phyloP scores from a whole-genome alignment of 164 flowering plant genomes.

The Aristolochia fimbriata region DNA sequence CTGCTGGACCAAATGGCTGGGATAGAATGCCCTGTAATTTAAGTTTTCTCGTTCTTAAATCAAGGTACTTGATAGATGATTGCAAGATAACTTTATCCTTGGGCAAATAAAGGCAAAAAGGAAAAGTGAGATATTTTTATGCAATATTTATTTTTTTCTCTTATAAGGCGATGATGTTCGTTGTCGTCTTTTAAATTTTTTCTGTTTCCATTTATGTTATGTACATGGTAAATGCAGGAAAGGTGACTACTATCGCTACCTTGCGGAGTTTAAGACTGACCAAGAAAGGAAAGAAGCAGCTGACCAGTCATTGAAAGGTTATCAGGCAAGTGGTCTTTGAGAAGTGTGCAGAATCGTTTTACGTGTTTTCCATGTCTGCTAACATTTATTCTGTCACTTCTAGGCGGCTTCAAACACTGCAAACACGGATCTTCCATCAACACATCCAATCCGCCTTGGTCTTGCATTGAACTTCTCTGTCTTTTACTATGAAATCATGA shows the following conservation, averaged over 20 bases:
- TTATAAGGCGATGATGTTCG: too few relatives aligned
- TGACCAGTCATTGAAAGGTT: constrained; percentile 16
- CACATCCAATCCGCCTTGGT: constrained; percentile 22
- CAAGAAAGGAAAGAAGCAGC: constrained; percentile 17
- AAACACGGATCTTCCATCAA: constrained; percentile 17
- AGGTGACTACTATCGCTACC: constrained; percentile 19
- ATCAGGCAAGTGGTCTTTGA: constrained; percentile 5
- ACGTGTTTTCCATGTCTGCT: not conserved
- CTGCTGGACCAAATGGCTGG: too few relatives aligned
- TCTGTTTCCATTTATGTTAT: not conserved
- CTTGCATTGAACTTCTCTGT: constrained; percentile 19
- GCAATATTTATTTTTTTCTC: too few relatives aligned
- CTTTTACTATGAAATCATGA: constrained; percentile 18
- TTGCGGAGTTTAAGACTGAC: constrained; percentile 18
- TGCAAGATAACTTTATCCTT: too few relatives aligned
- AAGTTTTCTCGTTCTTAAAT: too few relatives aligned
- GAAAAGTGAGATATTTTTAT: too few relatives aligned
- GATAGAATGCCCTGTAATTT: too few relatives aligned
- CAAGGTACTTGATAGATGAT: too few relatives aligned
- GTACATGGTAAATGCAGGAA: constrained; percentile 13
- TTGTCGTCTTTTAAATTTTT: too few relatives aligned
- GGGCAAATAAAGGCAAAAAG: too few relatives aligned
- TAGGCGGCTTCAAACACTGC: constrained; percentile 20
- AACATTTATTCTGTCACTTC: not conserved
- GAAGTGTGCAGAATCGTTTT: not conserved